A percentile compares a stretch with the other conserved stretches of the same genome.
These are phyloP conservation scores for Astragalus glycyphyllos DNA, from an alignment of 306 rosid genomes.

Conservation along the genomic window DNA sequence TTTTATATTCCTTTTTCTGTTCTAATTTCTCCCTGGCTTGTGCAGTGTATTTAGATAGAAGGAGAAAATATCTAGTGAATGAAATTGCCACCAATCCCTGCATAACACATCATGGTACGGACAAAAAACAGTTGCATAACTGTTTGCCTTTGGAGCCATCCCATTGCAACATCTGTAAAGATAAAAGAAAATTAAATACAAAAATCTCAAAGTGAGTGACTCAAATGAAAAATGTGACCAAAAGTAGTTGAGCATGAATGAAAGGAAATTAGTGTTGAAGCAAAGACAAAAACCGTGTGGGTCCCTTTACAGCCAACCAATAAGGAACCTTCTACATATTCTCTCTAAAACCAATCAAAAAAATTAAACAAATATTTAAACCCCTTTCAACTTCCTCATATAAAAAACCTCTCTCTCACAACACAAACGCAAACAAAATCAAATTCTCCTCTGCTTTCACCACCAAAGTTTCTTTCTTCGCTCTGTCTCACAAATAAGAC, in stretches of 20 bases:
- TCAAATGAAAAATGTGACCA: not conserved
- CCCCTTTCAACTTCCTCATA: slow-evolving; percentile 49
- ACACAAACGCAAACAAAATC: slow-evolving; percentile 23
- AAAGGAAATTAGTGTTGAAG: slow-evolving; percentile 49
- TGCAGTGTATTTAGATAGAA: not conserved
- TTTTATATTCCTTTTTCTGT: not conserved
- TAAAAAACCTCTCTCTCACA: slow-evolving; percentile 51
- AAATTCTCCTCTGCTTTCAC: slow-evolving; percentile 40
- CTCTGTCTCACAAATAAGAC: slow-evolving; percentile 28
- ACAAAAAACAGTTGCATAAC: slow-evolving; percentile 39
- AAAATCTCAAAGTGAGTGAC: slow-evolving; percentile 18
- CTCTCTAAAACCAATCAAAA: slow-evolving; percentile 11
- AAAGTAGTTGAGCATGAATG: slow-evolving; percentile 29
- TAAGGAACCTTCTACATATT: slow-evolving; percentile 45
- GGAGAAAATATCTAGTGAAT: slow-evolving; percentile 35
- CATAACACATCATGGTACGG: slow-evolving; percentile 35
- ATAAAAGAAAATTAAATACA: not conserved
- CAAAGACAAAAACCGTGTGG: slow-evolving; percentile 55
- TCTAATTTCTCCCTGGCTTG: not conserved
- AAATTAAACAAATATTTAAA: slow-evolving; percentile 21
- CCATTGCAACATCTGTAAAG: slow-evolving; percentile 35
- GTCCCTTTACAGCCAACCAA: slow-evolving; percentile 58
- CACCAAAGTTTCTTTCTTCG: not conserved
- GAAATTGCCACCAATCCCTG: slow-evolving; percentile 37
- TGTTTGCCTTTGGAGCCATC: slow-evolving; percentile 3